These are phyloP conservation scores for Ceratocystis ficicola DNA, from an alignment of 2,329 filamentous ascomycete genomes.

Conservation along the genomic window DNA sequence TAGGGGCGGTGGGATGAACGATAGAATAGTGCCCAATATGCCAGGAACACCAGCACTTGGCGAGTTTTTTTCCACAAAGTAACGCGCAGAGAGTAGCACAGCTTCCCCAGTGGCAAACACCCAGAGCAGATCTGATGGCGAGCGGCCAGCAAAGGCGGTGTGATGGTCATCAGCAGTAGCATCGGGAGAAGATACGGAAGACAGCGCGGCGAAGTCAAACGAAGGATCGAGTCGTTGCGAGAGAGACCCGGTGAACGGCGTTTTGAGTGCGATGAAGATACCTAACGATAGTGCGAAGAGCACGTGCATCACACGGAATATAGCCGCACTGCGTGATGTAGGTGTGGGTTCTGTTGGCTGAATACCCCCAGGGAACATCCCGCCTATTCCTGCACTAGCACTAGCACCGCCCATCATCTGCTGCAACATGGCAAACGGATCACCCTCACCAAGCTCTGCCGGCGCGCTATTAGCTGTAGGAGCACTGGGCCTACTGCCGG, in stretches of 20 bases:
- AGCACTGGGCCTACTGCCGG: slow-evolving; percentile 23
- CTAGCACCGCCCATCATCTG: slow-evolving; percentile 49
- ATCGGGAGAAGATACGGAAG: slow-evolving; percentile 23
- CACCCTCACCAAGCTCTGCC: slow-evolving; percentile 22
- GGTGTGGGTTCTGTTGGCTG: slow-evolving; percentile 30
- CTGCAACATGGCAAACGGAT: slow-evolving; percentile 50
- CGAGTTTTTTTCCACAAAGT: slow-evolving; percentile 50
- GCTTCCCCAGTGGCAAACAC: slow-evolving; percentile 70
- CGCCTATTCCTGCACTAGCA: slow-evolving; percentile 28
- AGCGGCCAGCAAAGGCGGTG: background rate
- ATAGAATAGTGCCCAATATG: slow-evolving; percentile 49
- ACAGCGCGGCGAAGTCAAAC: slow-evolving; percentile 26
- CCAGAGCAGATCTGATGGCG: slow-evolving; percentile 50
- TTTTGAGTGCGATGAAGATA: slow-evolving; percentile 55
- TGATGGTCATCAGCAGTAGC: slow-evolving; percentile 27
- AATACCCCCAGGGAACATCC: slow-evolving; percentile 35
- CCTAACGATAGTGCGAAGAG: slow-evolving; percentile 58
- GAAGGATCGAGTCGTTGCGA: slow-evolving; percentile 39
- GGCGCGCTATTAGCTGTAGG: slow-evolving; percentile 18
- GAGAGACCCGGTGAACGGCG: slow-evolving; percentile 56
- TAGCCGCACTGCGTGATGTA: slow-evolving; percentile 30
- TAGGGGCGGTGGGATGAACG: slow-evolving; percentile 54
- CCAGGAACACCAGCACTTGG: slow-evolving; percentile 25
- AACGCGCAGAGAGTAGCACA: slow-evolving; percentile 56
- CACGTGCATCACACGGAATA: slow-evolving; percentile 65